Evolutionary conservation across 768 basidiomycete species (phyloP), one percentile per base, ranked within the genome.

Genomic region (Dacryopinax primogenitus): DNA sequence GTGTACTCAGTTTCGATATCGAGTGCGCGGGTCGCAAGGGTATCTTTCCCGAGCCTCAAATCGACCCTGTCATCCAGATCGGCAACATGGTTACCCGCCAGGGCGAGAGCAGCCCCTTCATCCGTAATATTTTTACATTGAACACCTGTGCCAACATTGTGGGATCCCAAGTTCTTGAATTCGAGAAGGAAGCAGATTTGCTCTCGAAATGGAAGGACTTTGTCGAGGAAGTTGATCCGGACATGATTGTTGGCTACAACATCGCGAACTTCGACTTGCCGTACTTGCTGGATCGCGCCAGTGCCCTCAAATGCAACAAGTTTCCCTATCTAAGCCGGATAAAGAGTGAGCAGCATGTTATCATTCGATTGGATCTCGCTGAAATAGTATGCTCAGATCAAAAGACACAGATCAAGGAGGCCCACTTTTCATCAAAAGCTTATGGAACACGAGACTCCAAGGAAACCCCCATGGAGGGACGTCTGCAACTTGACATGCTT

Each of bases 21-120:
- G 96, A 99, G 76, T 99, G 96, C 75, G 96, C 96, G 0, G 96
- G 96, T 23, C 79, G 96, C 28, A 97, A 97, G 71, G 96, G 96
- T 33, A 88, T 97, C 69, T 99, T 99, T 72, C 96, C 96, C 0
- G 96, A 98, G 72, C 81, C 96, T 7, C 78, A 85, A 11, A 73
- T 81, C 33, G 96, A 99, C 75, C 95, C 95, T 9, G 92, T 99
- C 64, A 98, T 98, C 70, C 96, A 98, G 72, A 98, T 98, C 66
- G 96, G 95, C 0, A 96, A 92, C 74, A 98, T 98, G 96, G 95
- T 98, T 12, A 97, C 94, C 35, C 82, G 89, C 3, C 96, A 99
- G 83, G 94, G 94, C 69, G 94, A 97, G 70, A 79, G 78, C 44
- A 86, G 91, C 66, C 96, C 96, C 0, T 99, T 98, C 76, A 86